Conservation (phyloP, 1,284 basidiomycete genomes). For the Moesziomyces sp. region DNA sequence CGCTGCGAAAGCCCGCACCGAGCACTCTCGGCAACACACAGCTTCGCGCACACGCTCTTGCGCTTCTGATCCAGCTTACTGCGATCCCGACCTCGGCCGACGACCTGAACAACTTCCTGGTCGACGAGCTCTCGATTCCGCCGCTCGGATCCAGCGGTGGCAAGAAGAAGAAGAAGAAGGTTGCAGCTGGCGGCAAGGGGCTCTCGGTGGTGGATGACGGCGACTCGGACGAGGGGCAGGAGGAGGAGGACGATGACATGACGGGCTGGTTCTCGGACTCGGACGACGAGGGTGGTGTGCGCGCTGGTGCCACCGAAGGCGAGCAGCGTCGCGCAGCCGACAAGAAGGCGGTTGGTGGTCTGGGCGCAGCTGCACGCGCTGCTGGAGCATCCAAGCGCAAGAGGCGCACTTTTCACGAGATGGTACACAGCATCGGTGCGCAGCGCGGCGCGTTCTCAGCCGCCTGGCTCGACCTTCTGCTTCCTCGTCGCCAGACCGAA, state of each 20-base stretch:
- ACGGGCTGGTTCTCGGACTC: slow-evolving; percentile 69
- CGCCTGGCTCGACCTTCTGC: slow-evolving; percentile 79
- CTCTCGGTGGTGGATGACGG: slow-evolving; percentile 62
- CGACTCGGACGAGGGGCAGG: slow-evolving; percentile 53
- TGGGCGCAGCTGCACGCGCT: slow-evolving; percentile 23
- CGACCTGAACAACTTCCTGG: slow-evolving; percentile 87
- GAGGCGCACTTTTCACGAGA: slow-evolving; percentile 62
- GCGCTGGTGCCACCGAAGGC: slow-evolving; percentile 45
- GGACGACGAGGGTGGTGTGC: slow-evolving; percentile 61
- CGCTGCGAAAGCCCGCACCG: slow-evolving; percentile 41
- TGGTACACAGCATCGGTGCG: slow-evolving; percentile 76
- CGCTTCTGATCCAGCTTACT: slow-evolving; percentile 79
- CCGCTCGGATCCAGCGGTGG: neutral
- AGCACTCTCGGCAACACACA: slow-evolving; percentile 55
- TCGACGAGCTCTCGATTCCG: slow-evolving; percentile 69
- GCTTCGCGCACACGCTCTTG: slow-evolving; percentile 75
- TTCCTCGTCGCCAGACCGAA: slow-evolving; percentile 66
- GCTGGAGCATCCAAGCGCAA: slow-evolving; percentile 55
- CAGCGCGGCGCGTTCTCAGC: slow-evolving; percentile 82
- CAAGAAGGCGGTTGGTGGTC: slow-evolving; percentile 30
- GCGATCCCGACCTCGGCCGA: slow-evolving; percentile 81
- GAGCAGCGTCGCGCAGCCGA: slow-evolving; percentile 30
- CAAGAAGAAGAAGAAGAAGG: slow-evolving; percentile 42
- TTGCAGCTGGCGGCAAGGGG: slow-evolving; percentile 39
- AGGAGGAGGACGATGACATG: slow-evolving; percentile 70